Base-by-base conservation (phyloP, 1,139 yeast genomes). In the Candida tunisiensis region DNA sequence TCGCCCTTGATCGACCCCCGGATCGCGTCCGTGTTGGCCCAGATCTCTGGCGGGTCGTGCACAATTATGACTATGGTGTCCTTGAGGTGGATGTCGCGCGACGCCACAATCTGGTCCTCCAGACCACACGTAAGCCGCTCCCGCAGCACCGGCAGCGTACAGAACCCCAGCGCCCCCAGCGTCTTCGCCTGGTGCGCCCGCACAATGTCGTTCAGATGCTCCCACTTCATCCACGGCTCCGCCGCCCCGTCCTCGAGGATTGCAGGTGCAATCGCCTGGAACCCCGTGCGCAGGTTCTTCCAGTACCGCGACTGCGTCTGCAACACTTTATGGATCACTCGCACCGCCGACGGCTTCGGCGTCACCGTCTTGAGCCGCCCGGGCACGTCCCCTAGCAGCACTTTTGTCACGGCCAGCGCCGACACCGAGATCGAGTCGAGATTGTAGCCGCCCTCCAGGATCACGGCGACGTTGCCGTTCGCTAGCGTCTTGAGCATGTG, bases 391-490 rank as follows among this genome's bases (percentile, higher is more conserved):
- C 98, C 98, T 18, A 91, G 65, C 27, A 91, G 58, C 0, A 80
- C 91, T 47, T 83, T 83, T 6, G 95, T 79, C 3, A 88, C 96
- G 0, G 92, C 91, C 28, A 88, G 57, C 0, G 98, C 98, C 38
- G 93, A 77, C 27, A 69, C 71, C 21, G 94, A 80, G 38, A 83
- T 88, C 1, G 95, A 70, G 41, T 83, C 93, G 34, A 91, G 60
- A 45, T 83, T 88, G 49, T 91, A 91, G 1, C 99, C 99, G 36
- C 99, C 98, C 59, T 91, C 99, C 26, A 91, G 60, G 6, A 83
- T 77, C 4, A 83, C 95, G 23, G 92, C 82, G 27, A 88, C 45
- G 40, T 79, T 79, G 2, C 98, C 98, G 40, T 68, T 69, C 3
- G 95, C 94, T 26, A 91, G 57, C 21, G 80, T 71, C 51, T 83